A percentile compares a stretch with the other conserved stretches of the same genome.
phyloP scores from a whole-genome alignment of 768 basidiomycete species.

The Lactarius vividus region DNA sequence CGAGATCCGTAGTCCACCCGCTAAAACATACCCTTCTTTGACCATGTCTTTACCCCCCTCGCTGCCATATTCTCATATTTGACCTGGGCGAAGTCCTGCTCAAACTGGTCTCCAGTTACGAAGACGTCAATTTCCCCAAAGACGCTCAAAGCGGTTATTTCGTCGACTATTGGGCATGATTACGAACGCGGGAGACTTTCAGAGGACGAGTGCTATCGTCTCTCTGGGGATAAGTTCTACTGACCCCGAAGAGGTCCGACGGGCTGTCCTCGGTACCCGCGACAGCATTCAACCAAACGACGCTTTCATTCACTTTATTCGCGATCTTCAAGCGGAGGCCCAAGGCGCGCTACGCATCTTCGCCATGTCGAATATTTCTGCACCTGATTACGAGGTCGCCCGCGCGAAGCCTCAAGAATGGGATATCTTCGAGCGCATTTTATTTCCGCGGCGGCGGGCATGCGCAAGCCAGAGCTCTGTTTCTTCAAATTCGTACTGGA shows the following conservation, averaged over 20 bases:
- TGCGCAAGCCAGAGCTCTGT: conserved; percentile 55
- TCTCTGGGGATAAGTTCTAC: conserved; percentile 41
- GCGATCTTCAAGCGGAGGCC: conserved; percentile 43
- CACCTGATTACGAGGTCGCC: conserved; percentile 48
- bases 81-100: conserved; percentile 57
- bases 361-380: conserved; percentile 60
- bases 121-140: conserved; percentile 43
- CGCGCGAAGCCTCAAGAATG: conserved; percentile 46
- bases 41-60: conserved; percentile 15
- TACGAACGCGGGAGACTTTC: conserved; percentile 48
- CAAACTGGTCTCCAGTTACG: conserved; percentile 48
- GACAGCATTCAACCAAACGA: conserved; percentile 47
- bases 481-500: conserved; percentile 52
- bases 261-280: conserved; percentile 48
- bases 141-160: conserved; percentile 42
- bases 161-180: conserved; percentile 48
- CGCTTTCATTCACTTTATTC: conserved; percentile 45
- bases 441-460: conserved; percentile 51
- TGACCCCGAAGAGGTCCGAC: conserved; percentile 40
- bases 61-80: conserved; percentile 41
- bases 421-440: conserved; percentile 48
- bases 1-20: no score
- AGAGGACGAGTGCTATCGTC: conserved; percentile 45
- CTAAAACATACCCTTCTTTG: not conserved
- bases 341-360: conserved; percentile 41